Evolutionary conservation across 1,139 yeast species (phyloP).

Genomic region (Candida tetrigidarum): DNA sequence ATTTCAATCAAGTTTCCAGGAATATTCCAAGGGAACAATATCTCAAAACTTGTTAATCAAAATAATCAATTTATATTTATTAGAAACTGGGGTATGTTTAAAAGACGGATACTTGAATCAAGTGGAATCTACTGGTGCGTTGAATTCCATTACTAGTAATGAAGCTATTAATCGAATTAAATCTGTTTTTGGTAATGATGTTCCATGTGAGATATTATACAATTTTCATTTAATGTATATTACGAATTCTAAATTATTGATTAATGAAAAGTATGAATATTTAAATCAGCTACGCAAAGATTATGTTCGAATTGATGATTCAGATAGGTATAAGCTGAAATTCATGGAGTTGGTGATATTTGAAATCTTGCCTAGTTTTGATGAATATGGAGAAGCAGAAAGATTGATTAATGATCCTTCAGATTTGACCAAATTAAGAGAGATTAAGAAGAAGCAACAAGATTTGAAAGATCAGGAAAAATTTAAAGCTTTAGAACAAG

Average conservation of each 20-base stretch:
- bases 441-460: conserved; percentile 22
- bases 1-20: conserved; percentile 26
- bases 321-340: conserved; percentile 26
- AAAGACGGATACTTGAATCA: conserved; percentile 22
- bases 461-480: conserved; percentile 23
- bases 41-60: conserved; percentile 35
- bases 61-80: conserved; percentile 40
- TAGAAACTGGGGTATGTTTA: conserved; percentile 37
- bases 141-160: conserved; percentile 27
- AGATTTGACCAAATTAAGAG: conserved; percentile 21
- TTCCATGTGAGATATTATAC: conserved; percentile 41
- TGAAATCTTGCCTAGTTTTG: conserved; percentile 39
- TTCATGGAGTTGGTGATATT: conserved; percentile 39
- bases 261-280: conserved; percentile 17
- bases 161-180: conserved; percentile 21
- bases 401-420: conserved; percentile 27
- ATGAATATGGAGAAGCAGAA: conserved; percentile 32
- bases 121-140: conserved; percentile 20
- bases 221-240: conserved; percentile 36
- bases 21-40: conserved; percentile 29
- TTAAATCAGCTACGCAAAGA: conserved; percentile 19
- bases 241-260: conserved; percentile 23
- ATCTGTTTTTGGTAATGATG: conserved; percentile 17
- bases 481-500: conserved; percentile 24
- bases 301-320: conserved; percentile 14